Base-by-base conservation (phyloP, 306 rosid species). In the Begonia peltatifolia region DNA sequence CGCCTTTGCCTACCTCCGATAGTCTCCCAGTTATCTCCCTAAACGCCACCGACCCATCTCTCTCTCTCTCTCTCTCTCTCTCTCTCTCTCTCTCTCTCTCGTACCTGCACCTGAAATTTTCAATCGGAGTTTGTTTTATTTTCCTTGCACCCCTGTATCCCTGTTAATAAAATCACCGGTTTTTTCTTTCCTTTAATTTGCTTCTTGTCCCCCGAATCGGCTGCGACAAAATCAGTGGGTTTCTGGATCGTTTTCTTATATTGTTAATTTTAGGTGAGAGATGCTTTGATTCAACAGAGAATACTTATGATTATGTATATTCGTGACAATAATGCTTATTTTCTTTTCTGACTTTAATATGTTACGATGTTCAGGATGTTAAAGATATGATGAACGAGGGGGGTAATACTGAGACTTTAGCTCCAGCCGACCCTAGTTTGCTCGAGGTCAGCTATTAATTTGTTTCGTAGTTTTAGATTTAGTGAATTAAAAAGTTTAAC, bases 331-430 rank as follows among this genome's bases (percentile, higher is more conserved):
- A 10, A 10, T n/a, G 17, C 22, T 43, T 46, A n/a, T 12, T 36
- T 57, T 17, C 1, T 9, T 12, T 51, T n/a, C 30, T 42, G 25
- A 18, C 54, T 63, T 15, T 15, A 20, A 47, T 56, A 47, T 56
- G 66, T 42, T 52, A 62, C 18, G 63, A 50, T 12, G 49, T 25
- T 47, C 57, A 74, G 89, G 75, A 68, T 85, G 74, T 63, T 68
- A 47, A 55, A 60, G 58, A 63, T 59, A 83, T 64, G 87, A 74
- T 84, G 67, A 90, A 82, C 42, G 92, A 85, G 74, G 94, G 85
- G 70, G 75, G 76, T 63, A 72, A 70, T 62, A 73, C 84, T 14
- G 95, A 83, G 79, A 76, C 87, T 67, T 61, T 90, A 53, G 67
- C 81, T 61, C 70, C 81, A 1, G 70, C 47, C 12, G 80, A 72